These are phyloP conservation scores for Tranzscheliella williamsii DNA, from an alignment of 1,284 basidiomycete species.

Conservation along the genomic window DNA sequence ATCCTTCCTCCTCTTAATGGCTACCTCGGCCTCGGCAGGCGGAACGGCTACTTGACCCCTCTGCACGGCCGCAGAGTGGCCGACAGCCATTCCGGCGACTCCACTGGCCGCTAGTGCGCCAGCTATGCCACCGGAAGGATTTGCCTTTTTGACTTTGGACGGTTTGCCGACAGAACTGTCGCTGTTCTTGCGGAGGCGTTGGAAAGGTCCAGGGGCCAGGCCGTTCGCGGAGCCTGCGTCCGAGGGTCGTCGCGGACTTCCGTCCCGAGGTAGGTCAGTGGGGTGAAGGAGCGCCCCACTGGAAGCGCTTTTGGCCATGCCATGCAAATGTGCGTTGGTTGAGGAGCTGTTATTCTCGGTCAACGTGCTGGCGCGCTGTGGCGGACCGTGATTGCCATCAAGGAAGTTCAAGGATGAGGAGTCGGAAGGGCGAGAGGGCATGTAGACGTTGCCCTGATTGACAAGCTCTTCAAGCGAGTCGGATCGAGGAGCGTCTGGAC, in stretches of 20 bases:
- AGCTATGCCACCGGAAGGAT: constrained; percentile 39
- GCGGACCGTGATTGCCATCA: not conserved
- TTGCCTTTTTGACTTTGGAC: constrained; percentile 14
- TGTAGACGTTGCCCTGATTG: constrained; percentile 21
- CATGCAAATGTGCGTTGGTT: not conserved
- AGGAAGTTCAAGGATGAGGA: not conserved
- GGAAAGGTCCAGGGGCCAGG: constrained; percentile 12
- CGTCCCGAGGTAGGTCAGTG: constrained; percentile 11
- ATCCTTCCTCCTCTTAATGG: constrained; percentile 9
- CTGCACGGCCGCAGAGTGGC: constrained; percentile 25
- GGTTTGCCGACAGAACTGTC: constrained; percentile 25
- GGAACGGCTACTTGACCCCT: constrained; percentile 15
- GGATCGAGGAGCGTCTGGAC: constrained; percentile 25
- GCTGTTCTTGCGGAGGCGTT: constrained; percentile 41
- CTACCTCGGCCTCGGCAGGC: constrained; percentile 5
- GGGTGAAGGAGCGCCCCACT: constrained; percentile 24
- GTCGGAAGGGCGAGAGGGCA: constrained; percentile 5
- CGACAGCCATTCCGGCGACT: constrained; percentile 48
- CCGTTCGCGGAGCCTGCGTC: constrained; percentile 15
- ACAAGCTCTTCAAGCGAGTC: constrained; percentile 38
- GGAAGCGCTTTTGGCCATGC: constrained; percentile 32
- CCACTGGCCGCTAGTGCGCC: constrained; percentile 52
- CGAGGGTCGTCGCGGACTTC: constrained; percentile 26
- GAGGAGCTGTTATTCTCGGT: constrained; percentile 10
- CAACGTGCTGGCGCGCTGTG: constrained; percentile 22